A percentile compares a stretch with the other conserved stretches of the same genome.
Conservation (phyloP, 495 filamentous ascomycete species). For the Neurospora sublineolata region DNA sequence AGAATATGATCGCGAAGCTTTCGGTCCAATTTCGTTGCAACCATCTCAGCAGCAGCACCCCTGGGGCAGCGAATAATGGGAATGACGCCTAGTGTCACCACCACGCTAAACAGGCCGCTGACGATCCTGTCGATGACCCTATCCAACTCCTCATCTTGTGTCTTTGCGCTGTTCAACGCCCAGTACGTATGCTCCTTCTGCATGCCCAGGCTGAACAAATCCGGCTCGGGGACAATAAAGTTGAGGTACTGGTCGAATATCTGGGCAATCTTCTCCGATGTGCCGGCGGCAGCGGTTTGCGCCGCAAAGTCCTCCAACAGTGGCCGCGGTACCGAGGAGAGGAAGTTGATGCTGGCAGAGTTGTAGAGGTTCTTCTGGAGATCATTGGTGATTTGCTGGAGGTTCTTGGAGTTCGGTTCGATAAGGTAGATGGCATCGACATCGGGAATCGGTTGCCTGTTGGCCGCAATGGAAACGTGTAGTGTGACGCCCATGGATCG, state of each 20-base stretch:
- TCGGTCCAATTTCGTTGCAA: conserved; percentile 83
- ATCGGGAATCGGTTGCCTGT: conserved; percentile 85
- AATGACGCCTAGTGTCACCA: conserved; percentile 80
- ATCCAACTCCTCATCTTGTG: conserved; percentile 83
- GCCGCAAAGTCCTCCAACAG: conserved; percentile 92
- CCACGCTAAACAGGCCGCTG: conserved; percentile 88
- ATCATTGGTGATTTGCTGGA: conserved; percentile 75
- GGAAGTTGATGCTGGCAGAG: conserved; percentile 92
- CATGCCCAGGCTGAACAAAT: conserved; percentile 87
- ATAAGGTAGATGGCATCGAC: conserved; percentile 93
- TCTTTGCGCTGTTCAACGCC: conserved; percentile 85
- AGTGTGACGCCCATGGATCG: conserved; percentile 91
- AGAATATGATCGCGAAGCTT: conserved; percentile 94
- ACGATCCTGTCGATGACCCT: conserved; percentile 80
- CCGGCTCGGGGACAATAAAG: conserved; percentile 91
- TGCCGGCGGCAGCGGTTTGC: conserved; percentile 71
- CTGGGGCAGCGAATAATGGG: conserved; percentile 67
- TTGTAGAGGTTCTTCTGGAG: conserved; percentile 81
- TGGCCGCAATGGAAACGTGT: conserved; percentile 73
- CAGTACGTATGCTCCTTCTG: conserved; percentile 78
- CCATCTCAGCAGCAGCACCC: conserved; percentile 86
- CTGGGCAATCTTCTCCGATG: conserved; percentile 78
- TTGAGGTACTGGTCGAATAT: conserved; percentile 97
- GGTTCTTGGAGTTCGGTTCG: conserved; percentile 73
- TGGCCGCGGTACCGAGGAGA: conserved; percentile 84